A percentile compares a stretch with the other conserved stretches of the same genome.
Conservation (phyloP, 305 asterid species). For the Fraxinus platypoda region DNA sequence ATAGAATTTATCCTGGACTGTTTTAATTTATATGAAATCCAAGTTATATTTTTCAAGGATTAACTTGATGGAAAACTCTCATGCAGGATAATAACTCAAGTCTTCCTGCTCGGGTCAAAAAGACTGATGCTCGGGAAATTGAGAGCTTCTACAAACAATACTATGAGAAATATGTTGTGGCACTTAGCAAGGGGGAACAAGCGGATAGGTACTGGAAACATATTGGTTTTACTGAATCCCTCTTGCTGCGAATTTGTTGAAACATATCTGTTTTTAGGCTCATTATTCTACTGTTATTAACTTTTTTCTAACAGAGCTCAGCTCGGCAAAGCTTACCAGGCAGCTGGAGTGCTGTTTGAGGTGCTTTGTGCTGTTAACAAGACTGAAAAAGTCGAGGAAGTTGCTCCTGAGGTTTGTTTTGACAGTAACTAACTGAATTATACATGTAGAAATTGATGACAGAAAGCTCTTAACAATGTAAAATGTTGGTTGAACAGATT, state of each 20-base stretch:
- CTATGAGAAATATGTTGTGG: conserved; percentile 88
- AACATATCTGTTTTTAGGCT: conserved; percentile 14
- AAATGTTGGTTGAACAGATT: conserved; percentile 28
- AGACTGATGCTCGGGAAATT: conserved; percentile 97
- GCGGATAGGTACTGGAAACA: conserved; percentile 68
- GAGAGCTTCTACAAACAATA: conserved; percentile 97
- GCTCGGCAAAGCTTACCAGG: conserved; percentile 85
- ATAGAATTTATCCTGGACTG: background rate
- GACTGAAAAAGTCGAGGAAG: conserved; percentile 78
- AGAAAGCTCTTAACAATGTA: conserved; percentile 19
- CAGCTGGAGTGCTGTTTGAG: conserved; percentile 85
- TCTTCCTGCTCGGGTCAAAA: conserved; percentile 80
- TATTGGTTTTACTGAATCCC: conserved; percentile 10
- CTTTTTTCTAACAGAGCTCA: conserved; percentile 56
- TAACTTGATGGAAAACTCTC: conserved; percentile 13
- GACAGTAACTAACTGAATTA: background rate
- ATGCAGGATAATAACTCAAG: conserved; percentile 88
- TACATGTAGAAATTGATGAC: conserved; percentile 12
- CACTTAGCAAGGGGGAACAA: conserved; percentile 95
- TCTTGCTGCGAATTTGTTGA: conserved; percentile 2
- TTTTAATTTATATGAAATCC: background rate
- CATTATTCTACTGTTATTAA: background rate
- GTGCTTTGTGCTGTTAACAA: conserved; percentile 86
- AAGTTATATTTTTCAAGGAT: background rate
- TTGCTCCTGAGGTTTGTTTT: conserved; percentile 68